Evolutionary conservation across 352 stramenopile species (phyloP), one percentile per base, ranked within the genome.

Genomic region (Phytophthora kernoviae): DNA sequence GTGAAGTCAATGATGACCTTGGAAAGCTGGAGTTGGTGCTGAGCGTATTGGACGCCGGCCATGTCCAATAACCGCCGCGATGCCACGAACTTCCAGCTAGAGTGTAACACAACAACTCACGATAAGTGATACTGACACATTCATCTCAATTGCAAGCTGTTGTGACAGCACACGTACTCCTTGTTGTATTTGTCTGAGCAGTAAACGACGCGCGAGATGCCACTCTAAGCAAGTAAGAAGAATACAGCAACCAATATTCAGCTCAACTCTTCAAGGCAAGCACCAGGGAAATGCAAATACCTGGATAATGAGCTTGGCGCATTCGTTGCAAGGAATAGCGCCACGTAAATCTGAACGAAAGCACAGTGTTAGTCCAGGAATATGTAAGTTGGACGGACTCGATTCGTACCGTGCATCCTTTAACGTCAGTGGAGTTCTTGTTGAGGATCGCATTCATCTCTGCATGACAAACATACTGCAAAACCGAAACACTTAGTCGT

Each of bases 391-490:
- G 37, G 39, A 24, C 4, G 7, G 20, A 39, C 5, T n/a, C 7
- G 21, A 37, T 5, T 21, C 37, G 32, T 65, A 97, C 86, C 62
- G 90, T 96, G 57, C 95, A 97, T 55, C 86, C 90, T 54, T 96
- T 88, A 18, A 98, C 82, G 68, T 97, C 91, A 0, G 93, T 92
- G 40, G 88, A 96, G 65, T 98, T 98, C 69, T 98, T 99, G 77
- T 99, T 99, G 48, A 99, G 68, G 70, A 99, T 99, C 5, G 97
- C 97, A 77, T 99, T 99, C 80, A 99, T 97, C 80, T 99, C 97
- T 17, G 97, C 97, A 66, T 99, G 97, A 50, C 95, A 98, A 20
- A 99, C 97, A 73, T 99, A 99, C 75, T 98, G 51, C 17, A 42
- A 10, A 8, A 49, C 20, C 8, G 18, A 55, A 45, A 22, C 17